Base-by-base conservation (phyloP, 129 eudicot genomes). In the Erigeron canadensis region DNA sequence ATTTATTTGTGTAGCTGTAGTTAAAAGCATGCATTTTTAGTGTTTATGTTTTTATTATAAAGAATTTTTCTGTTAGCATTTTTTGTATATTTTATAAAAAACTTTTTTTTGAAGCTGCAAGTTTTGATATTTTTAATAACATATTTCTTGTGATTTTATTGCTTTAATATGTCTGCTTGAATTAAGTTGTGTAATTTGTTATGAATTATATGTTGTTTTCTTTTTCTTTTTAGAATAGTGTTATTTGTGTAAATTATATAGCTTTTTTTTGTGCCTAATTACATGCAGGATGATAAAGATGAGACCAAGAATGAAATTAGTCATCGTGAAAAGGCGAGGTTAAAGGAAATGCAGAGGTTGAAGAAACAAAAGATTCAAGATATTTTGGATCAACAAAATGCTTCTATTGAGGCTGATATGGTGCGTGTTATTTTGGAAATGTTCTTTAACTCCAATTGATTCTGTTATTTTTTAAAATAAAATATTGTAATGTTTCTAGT, bases 301-400 rank as follows among this genome's bases (percentile, higher is more conserved):
- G 87, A 37, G 75, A 41, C 72, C 62, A 76, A 68, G 21, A 78
- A 78, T 63, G 98, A 87, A 75, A 72, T 85, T 63, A 76, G 86
- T 57, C 91, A 87, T 74, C 95, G 97, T 28, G 98, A 94, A 70
- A 89, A 72, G 62, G 89, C 88, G 1, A 82, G 96, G 78, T 76
- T 94, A 47, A 89, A 75, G 70, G 89, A 94, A 77, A 94, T 94
- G 98, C 87, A 94, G 80, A 83, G 83, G 83, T 23, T 84, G 83
- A 94, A 94, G 83, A 94, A 81, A 65, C 90, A 94, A 74, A 94
- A 94, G 84, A 79, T 94, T 54, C 96, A 94, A 80, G 97, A 87
- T 46, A 87, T 94, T 47, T 61, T 94, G 77, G 93, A 86, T 58
- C 81, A 83, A 11, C 98, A 94, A 79, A 94, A 94, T 84, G 97